phyloP scores from a whole-genome alignment of 805 yeast species.

The Ogataea haglerorum region DNA sequence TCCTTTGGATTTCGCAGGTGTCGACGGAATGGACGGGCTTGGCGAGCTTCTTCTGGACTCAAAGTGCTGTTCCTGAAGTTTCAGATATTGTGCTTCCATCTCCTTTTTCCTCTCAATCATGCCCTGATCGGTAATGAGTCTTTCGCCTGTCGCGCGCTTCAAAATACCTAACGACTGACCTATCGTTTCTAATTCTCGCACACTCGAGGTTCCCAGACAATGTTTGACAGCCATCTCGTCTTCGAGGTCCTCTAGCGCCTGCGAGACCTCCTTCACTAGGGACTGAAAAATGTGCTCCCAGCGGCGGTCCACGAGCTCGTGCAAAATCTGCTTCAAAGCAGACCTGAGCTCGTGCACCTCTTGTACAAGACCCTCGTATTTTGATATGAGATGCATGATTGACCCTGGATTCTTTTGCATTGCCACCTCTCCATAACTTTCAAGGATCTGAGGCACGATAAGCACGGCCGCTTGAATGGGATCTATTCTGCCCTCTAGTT shows the following conservation, averaged over 20 bases:
- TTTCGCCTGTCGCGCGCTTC: slow-evolving; percentile 22
- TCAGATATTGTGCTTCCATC: slow-evolving; percentile 6
- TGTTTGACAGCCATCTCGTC: slow-evolving; percentile 5
- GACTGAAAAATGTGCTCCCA: slow-evolving; percentile 55
- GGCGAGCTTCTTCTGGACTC: neutral
- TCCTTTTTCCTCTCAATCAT: slow-evolving; percentile 4
- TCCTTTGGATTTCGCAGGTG: slow-evolving; percentile 6
- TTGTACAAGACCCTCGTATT: slow-evolving; percentile 38
- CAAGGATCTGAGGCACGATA: slow-evolving; percentile 50
- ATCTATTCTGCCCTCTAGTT: slow-evolving; percentile 39
- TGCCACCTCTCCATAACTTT: slow-evolving; percentile 37
- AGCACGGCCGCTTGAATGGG: slow-evolving; percentile 53
- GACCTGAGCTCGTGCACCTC: slow-evolving; percentile 40
- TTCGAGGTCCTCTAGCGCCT: slow-evolving; percentile 27
- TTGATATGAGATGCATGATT: slow-evolving; percentile 32
- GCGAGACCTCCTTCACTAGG: slow-evolving; percentile 41
- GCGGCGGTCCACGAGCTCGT: slow-evolving; percentile 46
- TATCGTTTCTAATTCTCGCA: slow-evolving; percentile 5
- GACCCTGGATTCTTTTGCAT: slow-evolving; percentile 31
- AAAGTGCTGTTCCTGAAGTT: slow-evolving; percentile 5
- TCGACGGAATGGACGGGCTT: neutral
- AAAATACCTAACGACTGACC: slow-evolving; percentile 19
- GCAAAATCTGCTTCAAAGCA: slow-evolving; percentile 41
- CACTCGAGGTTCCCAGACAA: slow-evolving; percentile 3
- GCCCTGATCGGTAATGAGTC: slow-evolving; percentile 9